Conservation (phyloP, 768 basidiomycete genomes). For the Tricholoma terreum region DNA sequence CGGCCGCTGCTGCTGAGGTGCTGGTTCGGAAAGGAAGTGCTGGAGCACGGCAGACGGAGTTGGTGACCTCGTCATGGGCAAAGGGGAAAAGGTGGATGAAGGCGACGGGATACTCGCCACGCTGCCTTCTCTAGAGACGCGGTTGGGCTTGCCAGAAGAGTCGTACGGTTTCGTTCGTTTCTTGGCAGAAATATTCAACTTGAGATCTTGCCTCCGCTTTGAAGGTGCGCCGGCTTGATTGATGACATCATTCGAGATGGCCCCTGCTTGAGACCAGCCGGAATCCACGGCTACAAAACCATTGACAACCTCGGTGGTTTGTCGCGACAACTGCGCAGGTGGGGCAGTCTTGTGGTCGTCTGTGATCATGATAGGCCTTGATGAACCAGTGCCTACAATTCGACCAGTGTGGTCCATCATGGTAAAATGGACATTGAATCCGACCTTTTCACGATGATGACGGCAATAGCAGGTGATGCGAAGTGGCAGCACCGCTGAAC, state of each 20-base stretch:
- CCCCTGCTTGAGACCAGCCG: slow-evolving; percentile 48
- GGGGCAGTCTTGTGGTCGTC: slow-evolving; percentile 93
- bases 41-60: slow-evolving; percentile 39
- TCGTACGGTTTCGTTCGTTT: slow-evolving; percentile 76
- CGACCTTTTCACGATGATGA: slow-evolving; percentile 95
- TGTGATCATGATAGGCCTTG: slow-evolving; percentile 95
- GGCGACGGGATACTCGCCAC: slow-evolving; percentile 49
- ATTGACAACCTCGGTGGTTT: slow-evolving; percentile 28
- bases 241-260: slow-evolving; percentile 25
- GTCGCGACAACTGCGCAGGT: slow-evolving; percentile 27
- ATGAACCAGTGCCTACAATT: slow-evolving; percentile 75
- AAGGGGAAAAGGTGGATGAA: slow-evolving; percentile 40
- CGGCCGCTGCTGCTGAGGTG: slow-evolving; percentile 27
- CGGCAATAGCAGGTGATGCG: slow-evolving; percentile 98
- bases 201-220: slow-evolving; percentile 48
- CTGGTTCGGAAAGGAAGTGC: slow-evolving; percentile 28
- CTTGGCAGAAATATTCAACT: slow-evolving; percentile 31
- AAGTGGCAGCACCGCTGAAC: slow-evolving; percentile 86
- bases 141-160: slow-evolving; percentile 41
- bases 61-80: slow-evolving; percentile 44
- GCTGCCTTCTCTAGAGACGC: slow-evolving; percentile 52
- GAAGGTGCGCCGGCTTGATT: slow-evolving; percentile 38
- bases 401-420: slow-evolving; percentile 79
- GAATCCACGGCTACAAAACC: slow-evolving; percentile 37
- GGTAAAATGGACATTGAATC: slow-evolving; percentile 87